These are phyloP conservation scores for Flaveria trinervia DNA, from an alignment of 129 eudicot genomes.

Conservation along the genomic window DNA sequence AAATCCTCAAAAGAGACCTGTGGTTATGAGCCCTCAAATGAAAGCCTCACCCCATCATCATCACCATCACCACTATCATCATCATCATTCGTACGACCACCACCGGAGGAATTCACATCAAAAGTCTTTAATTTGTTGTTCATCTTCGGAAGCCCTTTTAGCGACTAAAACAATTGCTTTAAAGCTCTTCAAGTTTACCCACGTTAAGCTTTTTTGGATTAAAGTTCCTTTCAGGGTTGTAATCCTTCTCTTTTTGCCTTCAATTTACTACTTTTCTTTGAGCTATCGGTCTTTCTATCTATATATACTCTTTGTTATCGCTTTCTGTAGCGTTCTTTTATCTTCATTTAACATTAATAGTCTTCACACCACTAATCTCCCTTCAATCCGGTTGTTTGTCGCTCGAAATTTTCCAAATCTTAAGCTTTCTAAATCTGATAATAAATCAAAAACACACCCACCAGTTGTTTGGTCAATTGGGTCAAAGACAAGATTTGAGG, in stretches of 20 bases:
- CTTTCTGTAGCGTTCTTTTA: slow-evolving; percentile 46
- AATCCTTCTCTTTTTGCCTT: slow-evolving; percentile 56
- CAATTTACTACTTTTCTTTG: slow-evolving; percentile 57
- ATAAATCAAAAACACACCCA: slow-evolving; percentile 31
- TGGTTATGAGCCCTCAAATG: slow-evolving; percentile 39
- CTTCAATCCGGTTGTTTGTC: slow-evolving; percentile 38
- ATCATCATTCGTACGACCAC: slow-evolving; percentile 2
- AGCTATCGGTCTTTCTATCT: slow-evolving; percentile 42
- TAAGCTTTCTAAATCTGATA: slow-evolving; percentile 38
- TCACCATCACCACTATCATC: background rate
- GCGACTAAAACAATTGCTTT: slow-evolving; percentile 55
- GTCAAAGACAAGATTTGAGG: slow-evolving; percentile 50
- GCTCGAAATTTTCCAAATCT: slow-evolving; percentile 41
- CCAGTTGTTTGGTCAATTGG: slow-evolving; percentile 84
- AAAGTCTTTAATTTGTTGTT: slow-evolving; percentile 40
- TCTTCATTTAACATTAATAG: slow-evolving; percentile 37
- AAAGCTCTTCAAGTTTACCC: slow-evolving; percentile 39
- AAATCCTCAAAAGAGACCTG: slow-evolving; percentile 35
- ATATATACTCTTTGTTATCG: slow-evolving; percentile 44
- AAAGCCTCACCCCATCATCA: slow-evolving; percentile 29
- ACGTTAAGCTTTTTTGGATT: slow-evolving; percentile 48
- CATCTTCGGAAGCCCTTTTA: slow-evolving; percentile 51
- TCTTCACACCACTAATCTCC: slow-evolving; percentile 29
- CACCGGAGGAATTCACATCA: slow-evolving; percentile 29
- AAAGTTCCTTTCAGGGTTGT: slow-evolving; percentile 56